phyloP scores from a whole-genome alignment of 768 basidiomycete species.

The Trametes cingulata region DNA sequence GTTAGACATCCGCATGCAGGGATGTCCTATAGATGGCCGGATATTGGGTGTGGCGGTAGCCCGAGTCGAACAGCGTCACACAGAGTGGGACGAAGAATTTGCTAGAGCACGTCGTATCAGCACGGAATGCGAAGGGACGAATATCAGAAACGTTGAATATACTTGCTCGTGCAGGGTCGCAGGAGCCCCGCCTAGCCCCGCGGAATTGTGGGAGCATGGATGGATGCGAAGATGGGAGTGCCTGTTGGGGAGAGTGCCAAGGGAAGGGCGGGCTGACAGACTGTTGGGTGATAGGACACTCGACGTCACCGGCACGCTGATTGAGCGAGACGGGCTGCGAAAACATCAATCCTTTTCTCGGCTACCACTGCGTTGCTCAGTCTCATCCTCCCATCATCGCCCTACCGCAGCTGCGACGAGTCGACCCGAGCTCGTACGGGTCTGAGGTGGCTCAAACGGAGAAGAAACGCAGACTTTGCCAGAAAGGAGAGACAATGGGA shows the following conservation, averaged over 20 bases:
- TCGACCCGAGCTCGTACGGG: too few relatives aligned
- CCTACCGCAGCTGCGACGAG: background rate
- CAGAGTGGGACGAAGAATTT: background rate
- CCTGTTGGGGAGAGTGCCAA: background rate
- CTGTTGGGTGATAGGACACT: background rate
- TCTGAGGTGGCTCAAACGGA: background rate
- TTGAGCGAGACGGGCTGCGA: background rate
- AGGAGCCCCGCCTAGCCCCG: background rate
- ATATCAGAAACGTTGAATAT: background rate
- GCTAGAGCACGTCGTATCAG: background rate
- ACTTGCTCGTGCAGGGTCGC: background rate
- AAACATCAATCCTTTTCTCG: constrained; percentile 9
- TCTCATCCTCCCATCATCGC: background rate
- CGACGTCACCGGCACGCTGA: constrained; percentile 14
- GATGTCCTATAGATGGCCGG: constrained; percentile 1
- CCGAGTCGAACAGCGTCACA: background rate
- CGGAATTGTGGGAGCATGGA: constrained; percentile 7
- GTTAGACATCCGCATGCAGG: background rate
- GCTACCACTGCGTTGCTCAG: background rate
- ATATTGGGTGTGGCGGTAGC: constrained; percentile 3
- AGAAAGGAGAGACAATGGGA: constrained; percentile 15
- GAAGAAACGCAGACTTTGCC: background rate
- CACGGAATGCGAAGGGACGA: background rate
- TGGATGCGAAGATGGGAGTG: constrained; percentile 4
- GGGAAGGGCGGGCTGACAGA: background rate